phyloP scores from a whole-genome alignment of 192 early-diverging fungal genomes.

The Podila verticillata region DNA sequence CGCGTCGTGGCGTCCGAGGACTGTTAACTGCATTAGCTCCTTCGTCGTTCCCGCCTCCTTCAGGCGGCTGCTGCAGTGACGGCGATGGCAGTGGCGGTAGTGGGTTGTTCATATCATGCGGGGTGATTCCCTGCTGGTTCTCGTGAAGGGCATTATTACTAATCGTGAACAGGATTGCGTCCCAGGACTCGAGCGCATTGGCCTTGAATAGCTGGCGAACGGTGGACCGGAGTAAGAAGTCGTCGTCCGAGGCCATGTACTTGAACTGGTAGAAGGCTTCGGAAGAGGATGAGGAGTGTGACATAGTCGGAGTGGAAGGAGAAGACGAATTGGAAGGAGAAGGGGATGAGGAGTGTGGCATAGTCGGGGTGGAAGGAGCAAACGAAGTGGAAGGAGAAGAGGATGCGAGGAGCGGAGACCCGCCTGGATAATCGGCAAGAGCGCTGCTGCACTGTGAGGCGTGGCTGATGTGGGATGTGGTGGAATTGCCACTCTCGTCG shows the following conservation, averaged over 20 bases:
- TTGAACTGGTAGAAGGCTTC: constrained; percentile 54
- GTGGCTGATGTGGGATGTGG: neutral
- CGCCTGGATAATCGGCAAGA: neutral
- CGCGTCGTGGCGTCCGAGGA: neutral
- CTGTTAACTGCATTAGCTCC: neutral
- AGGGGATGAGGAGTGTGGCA: neutral
- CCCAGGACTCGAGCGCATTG: constrained; percentile 70
- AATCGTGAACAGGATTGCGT: constrained; percentile 74
- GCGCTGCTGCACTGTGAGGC: constrained; percentile 5
- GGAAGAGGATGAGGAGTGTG: neutral
- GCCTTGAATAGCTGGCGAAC: constrained; percentile 69
- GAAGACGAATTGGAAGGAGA: constrained; percentile 1
- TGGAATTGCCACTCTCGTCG: neutral
- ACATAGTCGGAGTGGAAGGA: no score
- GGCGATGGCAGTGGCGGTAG: neutral
- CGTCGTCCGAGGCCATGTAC: constrained; percentile 74
- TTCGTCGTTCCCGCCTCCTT: neutral
- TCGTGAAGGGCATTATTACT: constrained; percentile 31
- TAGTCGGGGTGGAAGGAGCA: neutral
- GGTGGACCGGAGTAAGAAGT: constrained; percentile 70
- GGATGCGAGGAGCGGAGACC: neutral
- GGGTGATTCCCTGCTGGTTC: constrained; percentile 12
- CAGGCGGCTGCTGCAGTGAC: neutral
- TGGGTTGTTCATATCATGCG: neutral
- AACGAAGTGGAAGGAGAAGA: neutral